Evolutionary conservation across 2,329 filamentous ascomycete genomes (phyloP).

Genomic region (Calonectria montana): DNA sequence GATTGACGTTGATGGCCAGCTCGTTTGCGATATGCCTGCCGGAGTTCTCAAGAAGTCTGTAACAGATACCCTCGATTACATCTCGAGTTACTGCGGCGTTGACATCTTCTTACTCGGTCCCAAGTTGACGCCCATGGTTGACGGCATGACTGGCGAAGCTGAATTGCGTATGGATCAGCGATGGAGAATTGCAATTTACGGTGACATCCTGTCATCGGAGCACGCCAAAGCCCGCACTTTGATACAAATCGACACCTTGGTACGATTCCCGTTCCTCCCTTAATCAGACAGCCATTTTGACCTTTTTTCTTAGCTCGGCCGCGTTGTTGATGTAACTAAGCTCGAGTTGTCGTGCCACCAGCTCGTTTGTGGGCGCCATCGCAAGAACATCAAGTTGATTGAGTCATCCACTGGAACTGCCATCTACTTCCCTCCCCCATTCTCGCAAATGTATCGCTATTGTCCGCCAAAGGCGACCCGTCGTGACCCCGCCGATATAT

Average conservation of each 20-base stretch:
- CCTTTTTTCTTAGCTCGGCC: slow-evolving; percentile 66
- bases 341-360: slow-evolving; percentile 91
- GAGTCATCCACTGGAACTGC: slow-evolving; percentile 95
- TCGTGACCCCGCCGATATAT: slow-evolving; percentile 89
- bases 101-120: slow-evolving; percentile 97
- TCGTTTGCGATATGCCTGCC: slow-evolving; percentile 80
- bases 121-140: slow-evolving; percentile 83
- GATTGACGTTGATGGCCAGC: slow-evolving; percentile 91
- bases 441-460: slow-evolving; percentile 92
- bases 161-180: slow-evolving; percentile 90
- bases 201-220: slow-evolving; percentile 93
- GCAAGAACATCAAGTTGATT: slow-evolving; percentile 98
- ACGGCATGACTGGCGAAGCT: slow-evolving; percentile 79
- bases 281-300: slow-evolving; percentile 27
- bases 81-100: slow-evolving; percentile 89
- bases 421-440: slow-evolving; percentile 97
- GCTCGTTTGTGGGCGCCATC: slow-evolving; percentile 89
- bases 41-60: slow-evolving; percentile 80
- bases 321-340: slow-evolving; percentile 81
- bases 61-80: slow-evolving; percentile 85
- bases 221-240: slow-evolving; percentile 96
- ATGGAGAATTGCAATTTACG: slow-evolving; percentile 93
- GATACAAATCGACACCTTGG: slow-evolving; percentile 97
- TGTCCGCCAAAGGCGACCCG: slow-evolving; percentile 83
- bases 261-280: slow-evolving; percentile 51